A percentile compares a stretch with the other conserved stretches of the same genome.
Conservation (phyloP, 148 eudicot genomes). For the Rhododendron ovatum region DNA sequence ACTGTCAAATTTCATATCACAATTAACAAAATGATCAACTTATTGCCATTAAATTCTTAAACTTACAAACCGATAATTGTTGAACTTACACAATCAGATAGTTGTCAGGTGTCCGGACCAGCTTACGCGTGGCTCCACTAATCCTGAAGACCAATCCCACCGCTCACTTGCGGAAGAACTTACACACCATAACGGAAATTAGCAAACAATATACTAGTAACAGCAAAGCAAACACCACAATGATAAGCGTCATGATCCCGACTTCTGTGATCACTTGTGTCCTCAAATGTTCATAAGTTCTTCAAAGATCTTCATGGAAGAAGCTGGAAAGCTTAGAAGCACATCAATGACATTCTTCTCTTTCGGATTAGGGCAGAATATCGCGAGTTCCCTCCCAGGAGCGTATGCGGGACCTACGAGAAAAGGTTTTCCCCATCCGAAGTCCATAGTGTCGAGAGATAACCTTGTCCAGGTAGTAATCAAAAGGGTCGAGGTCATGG, state of each 20-base stretch:
- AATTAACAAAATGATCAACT: no score
- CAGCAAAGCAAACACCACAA: background rate
- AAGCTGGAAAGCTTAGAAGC: slow-evolving; percentile 34
- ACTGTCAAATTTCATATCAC: no score
- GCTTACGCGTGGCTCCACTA: no score
- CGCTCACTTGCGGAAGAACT: background rate
- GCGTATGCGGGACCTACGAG: slow-evolving; percentile 26
- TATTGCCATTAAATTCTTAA: background rate
- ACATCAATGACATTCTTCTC: slow-evolving; percentile 27
- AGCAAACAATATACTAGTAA: background rate
- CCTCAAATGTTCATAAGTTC: slow-evolving; percentile 11
- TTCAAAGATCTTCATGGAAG: slow-evolving; percentile 33
- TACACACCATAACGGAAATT: background rate
- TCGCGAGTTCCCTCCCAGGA: slow-evolving; percentile 27
- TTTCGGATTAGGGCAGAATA: slow-evolving; percentile 24
- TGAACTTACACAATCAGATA: background rate
- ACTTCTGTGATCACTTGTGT: background rate
- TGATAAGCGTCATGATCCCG: background rate
- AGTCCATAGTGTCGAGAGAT: slow-evolving; percentile 27
- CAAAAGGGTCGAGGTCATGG: slow-evolving; percentile 31
- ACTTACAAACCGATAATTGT: background rate
- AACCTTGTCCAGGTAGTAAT: slow-evolving; percentile 41
- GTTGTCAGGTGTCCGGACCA: no score
- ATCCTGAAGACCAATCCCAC: background rate
- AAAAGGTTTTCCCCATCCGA: slow-evolving; percentile 40